Base-by-base conservation (phyloP, 805 yeast genomes). In the Spathaspora sp. region DNA sequence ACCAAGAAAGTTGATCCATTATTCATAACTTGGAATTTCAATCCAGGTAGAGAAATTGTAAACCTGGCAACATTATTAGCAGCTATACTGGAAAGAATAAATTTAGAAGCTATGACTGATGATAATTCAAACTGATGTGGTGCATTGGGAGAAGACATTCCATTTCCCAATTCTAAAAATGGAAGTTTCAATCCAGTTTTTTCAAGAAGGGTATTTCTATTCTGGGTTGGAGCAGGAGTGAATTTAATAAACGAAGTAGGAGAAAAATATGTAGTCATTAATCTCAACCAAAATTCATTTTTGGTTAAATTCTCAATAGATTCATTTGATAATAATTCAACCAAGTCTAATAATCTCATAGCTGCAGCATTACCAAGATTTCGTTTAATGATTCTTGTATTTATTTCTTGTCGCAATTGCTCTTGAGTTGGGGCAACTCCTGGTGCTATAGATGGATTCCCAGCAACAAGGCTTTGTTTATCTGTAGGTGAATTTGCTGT, bases 101-200 rank as follows among this genome's bases (percentile, higher is more conserved):
- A 82, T 44, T 84, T 68, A 1, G 94, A 87, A n/a, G 89, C 77
- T 10, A 89, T 78, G 3, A 81, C 74, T 7, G 79, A 77, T 10
- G 83, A 79, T 19, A 90, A 77, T 52, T 84, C 92, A 64, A 83
- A 88, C 56, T 78, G 85, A 52, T 63, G 49, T 10, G 51, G 31
- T 28, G 47, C 11, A 14, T n/a, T 14, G n/a, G 38, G 38, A 16
- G 20, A 16, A 12, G 19, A 26, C 20, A 14, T 14, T 18, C 28
- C 28, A 2, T 23, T 14, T 17, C 38, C 38, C 12, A 51, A 32
- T 4, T 51, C 47, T 11, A 51, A 23, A 26, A 51, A 51, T 2
- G 46, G 44, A 18, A 49, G 44, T 35, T 49, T 49, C n/a, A 51
- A 20, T 10, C 51, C 51, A 6, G 54, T 48, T 14, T 45, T 43